A percentile compares a stretch with the other conserved stretches of the same genome.
Evolutionary conservation across 352 stramenopile genomes (phyloP).

Genomic region (Plasmopara muralis): DNA sequence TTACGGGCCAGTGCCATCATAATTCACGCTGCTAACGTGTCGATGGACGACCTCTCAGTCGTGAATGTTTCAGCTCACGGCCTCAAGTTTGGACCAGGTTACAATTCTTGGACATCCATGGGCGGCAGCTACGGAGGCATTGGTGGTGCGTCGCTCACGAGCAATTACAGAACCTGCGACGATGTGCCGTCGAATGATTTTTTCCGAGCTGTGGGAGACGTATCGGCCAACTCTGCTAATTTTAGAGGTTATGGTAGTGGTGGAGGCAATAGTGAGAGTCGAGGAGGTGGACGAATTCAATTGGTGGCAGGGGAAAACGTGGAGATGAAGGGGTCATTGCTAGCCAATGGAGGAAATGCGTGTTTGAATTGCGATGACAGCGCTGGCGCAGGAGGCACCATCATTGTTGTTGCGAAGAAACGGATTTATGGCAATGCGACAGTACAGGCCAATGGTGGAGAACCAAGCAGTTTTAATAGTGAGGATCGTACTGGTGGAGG

Average conservation of each 20-base stretch:
- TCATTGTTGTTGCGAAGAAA: constrained; percentile 31
- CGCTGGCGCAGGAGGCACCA: constrained; percentile 44
- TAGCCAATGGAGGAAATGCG: constrained; percentile 60
- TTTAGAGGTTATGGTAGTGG: constrained; percentile 83
- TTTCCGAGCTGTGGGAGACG: constrained; percentile 58
- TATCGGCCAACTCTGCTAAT: constrained; percentile 38
- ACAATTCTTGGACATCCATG: constrained; percentile 61
- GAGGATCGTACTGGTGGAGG: constrained; percentile 32
- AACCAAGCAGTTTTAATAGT: constrained; percentile 32
- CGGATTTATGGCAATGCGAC: constrained; percentile 35
- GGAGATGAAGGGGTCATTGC: constrained; percentile 53
- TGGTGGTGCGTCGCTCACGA: constrained; percentile 56
- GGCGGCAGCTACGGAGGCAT: constrained; percentile 73
- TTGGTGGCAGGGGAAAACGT: constrained; percentile 32
- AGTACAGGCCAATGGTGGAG: constrained; percentile 49
- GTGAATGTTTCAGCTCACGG: constrained; percentile 57
- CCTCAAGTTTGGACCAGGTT: constrained; percentile 77
- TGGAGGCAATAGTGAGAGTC: constrained; percentile 48
- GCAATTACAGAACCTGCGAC: constrained; percentile 36
- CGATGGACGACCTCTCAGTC: constrained; percentile 34
- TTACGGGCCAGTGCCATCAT: constrained; percentile 55
- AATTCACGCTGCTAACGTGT: constrained; percentile 37
- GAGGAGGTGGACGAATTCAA: constrained; percentile 58
- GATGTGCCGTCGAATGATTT: constrained; percentile 49
- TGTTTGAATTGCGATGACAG: constrained; percentile 48